A percentile compares a stretch with the other conserved stretches of the same genome.
phyloP scores from a whole-genome alignment of 768 basidiomycete genomes.

The Psilocybe sp. region DNA sequence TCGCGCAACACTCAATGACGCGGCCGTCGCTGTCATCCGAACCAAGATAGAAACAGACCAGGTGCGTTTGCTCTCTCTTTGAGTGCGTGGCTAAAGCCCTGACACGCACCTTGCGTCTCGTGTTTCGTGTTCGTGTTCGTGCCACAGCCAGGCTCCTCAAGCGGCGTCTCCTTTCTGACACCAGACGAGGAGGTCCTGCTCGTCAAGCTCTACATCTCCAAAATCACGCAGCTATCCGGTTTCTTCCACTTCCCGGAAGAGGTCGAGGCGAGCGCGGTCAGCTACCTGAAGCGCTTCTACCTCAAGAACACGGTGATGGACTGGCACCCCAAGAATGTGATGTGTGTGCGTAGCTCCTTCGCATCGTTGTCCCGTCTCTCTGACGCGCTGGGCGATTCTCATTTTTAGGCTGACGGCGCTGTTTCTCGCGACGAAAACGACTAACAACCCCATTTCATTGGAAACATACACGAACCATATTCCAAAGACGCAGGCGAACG shows the following conservation, averaged over 20 bases:
- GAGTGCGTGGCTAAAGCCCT: slow-evolving; percentile 6
- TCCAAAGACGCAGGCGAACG: slow-evolving; percentile 73
- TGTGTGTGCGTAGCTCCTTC: slow-evolving; percentile 76
- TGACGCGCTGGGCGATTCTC: slow-evolving; percentile 3
- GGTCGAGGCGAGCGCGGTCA: slow-evolving; percentile 89
- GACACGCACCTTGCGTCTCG: too few species aligned
- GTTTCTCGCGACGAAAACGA: slow-evolving; percentile 95
- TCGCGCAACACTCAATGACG: slow-evolving; percentile 67
- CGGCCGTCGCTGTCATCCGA: slow-evolving; percentile 75
- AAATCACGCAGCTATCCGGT: slow-evolving; percentile 81
- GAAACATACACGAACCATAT: slow-evolving; percentile 83
- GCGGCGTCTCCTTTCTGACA: slow-evolving; percentile 67
- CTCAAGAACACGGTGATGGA: slow-evolving; percentile 98
- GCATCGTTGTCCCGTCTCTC: neutral
- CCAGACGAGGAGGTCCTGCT: slow-evolving; percentile 85
- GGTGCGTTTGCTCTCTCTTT: slow-evolving; percentile 37
- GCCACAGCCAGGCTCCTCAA: slow-evolving; percentile 68
- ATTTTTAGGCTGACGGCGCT: slow-evolving; percentile 82
- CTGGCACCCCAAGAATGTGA: slow-evolving; percentile 98
- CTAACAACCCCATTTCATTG: slow-evolving; percentile 89
- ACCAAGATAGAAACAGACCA: slow-evolving; percentile 75
- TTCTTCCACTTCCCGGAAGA: slow-evolving; percentile 88
- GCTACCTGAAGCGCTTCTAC: slow-evolving; percentile 95
- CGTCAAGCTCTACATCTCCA: slow-evolving; percentile 85
- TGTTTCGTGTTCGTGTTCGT: slow-evolving; percentile 8